Evolutionary conservation across 371 early-diverging fungal species (phyloP).

Genomic region (Apophysomyces trapeziformis): DNA sequence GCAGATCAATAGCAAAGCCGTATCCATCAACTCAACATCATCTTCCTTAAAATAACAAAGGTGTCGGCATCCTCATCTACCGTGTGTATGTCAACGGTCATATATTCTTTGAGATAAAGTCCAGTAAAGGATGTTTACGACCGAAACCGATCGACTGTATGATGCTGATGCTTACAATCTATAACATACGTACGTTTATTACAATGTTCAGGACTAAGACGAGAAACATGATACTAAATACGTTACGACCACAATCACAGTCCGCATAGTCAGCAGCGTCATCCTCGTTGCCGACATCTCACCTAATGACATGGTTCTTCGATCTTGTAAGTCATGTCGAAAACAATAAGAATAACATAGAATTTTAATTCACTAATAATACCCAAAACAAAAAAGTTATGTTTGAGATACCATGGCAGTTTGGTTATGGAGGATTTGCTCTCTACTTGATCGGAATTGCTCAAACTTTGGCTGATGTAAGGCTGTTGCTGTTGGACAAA

Average conservation of each 20-base stretch:
- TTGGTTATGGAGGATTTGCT: slow-evolving; percentile 34
- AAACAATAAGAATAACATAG: background rate
- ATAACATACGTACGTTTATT: slow-evolving; percentile 22
- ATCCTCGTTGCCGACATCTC: slow-evolving; percentile 23
- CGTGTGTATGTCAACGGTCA: slow-evolving; percentile 24
- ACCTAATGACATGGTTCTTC: slow-evolving; percentile 20
- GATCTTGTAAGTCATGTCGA: slow-evolving; percentile 19
- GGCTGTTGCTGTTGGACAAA: background rate
- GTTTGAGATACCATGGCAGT: slow-evolving; percentile 35
- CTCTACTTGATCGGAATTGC: slow-evolving; percentile 36
- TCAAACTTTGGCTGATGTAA: slow-evolving; percentile 32
- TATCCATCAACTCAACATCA: background rate
- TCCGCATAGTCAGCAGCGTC: slow-evolving; percentile 25
- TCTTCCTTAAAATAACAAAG: slow-evolving; percentile 1
- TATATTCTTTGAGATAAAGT: slow-evolving; percentile 17
- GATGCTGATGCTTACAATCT: slow-evolving; percentile 26
- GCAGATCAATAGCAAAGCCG: background rate
- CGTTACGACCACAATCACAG: slow-evolving; percentile 3
- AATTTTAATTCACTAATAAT: background rate
- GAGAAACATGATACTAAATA: background rate
- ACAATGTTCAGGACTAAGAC: background rate
- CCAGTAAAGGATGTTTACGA: slow-evolving; percentile 21
- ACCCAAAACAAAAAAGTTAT: background rate
- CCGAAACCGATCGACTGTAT: slow-evolving; percentile 32
- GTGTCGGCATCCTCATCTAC: slow-evolving; percentile 17